Evolutionary conservation across 441 rosid species (phyloP).

Genomic region (Macaranga tanarius): DNA sequence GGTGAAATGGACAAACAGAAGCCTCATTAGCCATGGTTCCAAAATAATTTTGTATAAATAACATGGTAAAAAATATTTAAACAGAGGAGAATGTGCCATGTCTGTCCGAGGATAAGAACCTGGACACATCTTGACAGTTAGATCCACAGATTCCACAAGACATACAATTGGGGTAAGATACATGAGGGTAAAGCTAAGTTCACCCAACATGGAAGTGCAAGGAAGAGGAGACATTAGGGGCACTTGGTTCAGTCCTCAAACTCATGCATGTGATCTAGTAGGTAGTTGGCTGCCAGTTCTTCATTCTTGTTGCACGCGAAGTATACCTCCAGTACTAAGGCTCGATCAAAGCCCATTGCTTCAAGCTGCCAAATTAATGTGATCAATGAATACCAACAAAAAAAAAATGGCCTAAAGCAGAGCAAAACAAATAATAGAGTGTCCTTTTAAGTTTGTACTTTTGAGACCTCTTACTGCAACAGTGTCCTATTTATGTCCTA

Average conservation of each 20-base stretch:
- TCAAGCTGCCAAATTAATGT: slow-evolving; percentile 46
- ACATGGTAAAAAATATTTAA: slow-evolving; percentile 6
- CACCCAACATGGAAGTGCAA: slow-evolving; percentile 17
- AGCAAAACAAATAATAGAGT: background rate
- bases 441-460: background rate
- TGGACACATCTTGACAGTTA: slow-evolving; percentile 21
- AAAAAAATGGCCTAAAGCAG: background rate
- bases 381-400: background rate
- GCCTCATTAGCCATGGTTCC: background rate
- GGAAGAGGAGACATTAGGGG: slow-evolving; percentile 4
- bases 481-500: background rate
- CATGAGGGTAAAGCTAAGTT: slow-evolving; percentile 11
- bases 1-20: background rate
- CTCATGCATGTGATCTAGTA: slow-evolving; percentile 74
- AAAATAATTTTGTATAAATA: slow-evolving; percentile 1
- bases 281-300: slow-evolving; percentile 74
- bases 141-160: slow-evolving; percentile 19
- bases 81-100: background rate
- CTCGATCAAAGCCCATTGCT: slow-evolving; percentile 68
- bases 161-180: slow-evolving; percentile 15
- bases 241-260: slow-evolving; percentile 49
- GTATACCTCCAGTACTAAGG: slow-evolving; percentile 60
- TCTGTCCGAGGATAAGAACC: slow-evolving; percentile 18
- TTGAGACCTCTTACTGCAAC: background rate
- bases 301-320: slow-evolving; percentile 83